Conservation (phyloP, 495 filamentous ascomycete species). For the Tetracladium marchalianum region DNA sequence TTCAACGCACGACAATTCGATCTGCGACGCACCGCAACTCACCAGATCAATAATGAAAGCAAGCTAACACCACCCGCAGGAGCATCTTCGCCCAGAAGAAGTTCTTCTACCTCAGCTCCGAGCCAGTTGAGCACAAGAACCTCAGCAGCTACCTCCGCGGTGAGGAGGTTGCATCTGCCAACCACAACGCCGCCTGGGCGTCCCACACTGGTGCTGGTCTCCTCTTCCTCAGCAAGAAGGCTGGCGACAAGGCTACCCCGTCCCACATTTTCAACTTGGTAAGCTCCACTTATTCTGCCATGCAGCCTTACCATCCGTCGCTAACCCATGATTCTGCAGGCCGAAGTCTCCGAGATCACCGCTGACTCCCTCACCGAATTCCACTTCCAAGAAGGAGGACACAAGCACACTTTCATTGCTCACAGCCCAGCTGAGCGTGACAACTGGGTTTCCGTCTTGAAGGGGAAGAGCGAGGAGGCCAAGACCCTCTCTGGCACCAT, state of each 20-base stretch:
- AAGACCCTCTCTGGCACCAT: slow-evolving; percentile 62
- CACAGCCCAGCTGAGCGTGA: slow-evolving; percentile 66
- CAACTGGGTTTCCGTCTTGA: slow-evolving; percentile 74
- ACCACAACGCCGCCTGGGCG: slow-evolving; percentile 79
- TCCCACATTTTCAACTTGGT: slow-evolving; percentile 80
- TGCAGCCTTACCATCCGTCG: neutral
- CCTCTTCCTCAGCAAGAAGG: slow-evolving; percentile 82
- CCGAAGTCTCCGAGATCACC: slow-evolving; percentile 71
- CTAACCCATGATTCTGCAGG: slow-evolving; percentile 35
- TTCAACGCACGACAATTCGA: neutral
- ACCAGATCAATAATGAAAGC: neutral
- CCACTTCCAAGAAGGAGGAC: slow-evolving; percentile 68
- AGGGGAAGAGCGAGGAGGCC: slow-evolving; percentile 66
- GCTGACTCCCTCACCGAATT: slow-evolving; percentile 71
- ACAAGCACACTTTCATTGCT: slow-evolving; percentile 88
- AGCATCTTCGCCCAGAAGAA: slow-evolving; percentile 59
- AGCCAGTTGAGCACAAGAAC: slow-evolving; percentile 66
- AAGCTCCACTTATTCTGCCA: slow-evolving; percentile 21
- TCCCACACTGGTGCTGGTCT: slow-evolving; percentile 92
- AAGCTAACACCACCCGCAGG: slow-evolving; percentile 29
- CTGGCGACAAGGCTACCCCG: slow-evolving; percentile 63
- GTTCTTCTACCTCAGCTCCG: slow-evolving; percentile 89
- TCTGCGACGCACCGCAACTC: no score
- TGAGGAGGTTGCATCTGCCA: slow-evolving; percentile 59
- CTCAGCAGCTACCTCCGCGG: slow-evolving; percentile 70